These are phyloP conservation scores for Haplosporangium gracile DNA, from an alignment of 192 early-diverging fungal species.

Conservation along the genomic window DNA sequence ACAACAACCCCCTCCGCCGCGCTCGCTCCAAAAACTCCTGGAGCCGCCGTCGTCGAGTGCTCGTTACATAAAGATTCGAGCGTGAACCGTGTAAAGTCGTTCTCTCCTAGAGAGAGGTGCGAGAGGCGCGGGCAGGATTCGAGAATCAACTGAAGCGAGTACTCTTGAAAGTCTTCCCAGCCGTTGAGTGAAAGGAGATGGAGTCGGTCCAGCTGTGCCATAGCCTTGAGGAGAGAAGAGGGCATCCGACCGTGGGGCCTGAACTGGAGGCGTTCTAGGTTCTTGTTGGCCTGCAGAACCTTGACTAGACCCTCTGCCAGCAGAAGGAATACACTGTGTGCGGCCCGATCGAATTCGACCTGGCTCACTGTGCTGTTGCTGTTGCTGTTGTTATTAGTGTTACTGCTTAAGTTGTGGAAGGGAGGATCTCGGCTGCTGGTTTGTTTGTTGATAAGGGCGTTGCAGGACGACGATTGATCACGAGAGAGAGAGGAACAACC, in stretches of 20 bases:
- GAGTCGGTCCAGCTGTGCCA: constrained; percentile 20
- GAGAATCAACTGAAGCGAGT: constrained; percentile 34
- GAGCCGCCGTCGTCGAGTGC: background rate
- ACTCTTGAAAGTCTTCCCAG: constrained; percentile 54
- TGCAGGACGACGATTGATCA: background rate
- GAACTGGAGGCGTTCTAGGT: constrained; percentile 24
- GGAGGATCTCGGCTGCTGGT: background rate
- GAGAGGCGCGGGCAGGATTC: constrained; percentile 19
- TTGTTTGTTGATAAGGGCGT: background rate
- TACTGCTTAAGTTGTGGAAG: background rate
- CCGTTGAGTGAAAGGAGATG: constrained; percentile 31
- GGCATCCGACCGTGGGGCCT: constrained; percentile 30
- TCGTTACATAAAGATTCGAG: constrained; percentile 8
- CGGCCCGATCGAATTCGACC: background rate
- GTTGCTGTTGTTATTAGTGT: background rate
- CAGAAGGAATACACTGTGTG: constrained; percentile 14
- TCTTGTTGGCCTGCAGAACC: constrained; percentile 17
- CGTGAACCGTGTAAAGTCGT: constrained; percentile 44
- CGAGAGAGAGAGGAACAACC: background rate
- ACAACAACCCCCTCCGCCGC: background rate
- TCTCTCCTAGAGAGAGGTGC: constrained; percentile 38
- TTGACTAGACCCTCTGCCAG: constrained; percentile 24
- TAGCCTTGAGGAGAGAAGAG: constrained; percentile 5
- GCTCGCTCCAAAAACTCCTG: background rate
- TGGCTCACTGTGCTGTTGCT: background rate